Evolutionary conservation across 805 yeast species (phyloP), one percentile per base, ranked within the genome.

Genomic region (Clavispora carvajalis): DNA sequence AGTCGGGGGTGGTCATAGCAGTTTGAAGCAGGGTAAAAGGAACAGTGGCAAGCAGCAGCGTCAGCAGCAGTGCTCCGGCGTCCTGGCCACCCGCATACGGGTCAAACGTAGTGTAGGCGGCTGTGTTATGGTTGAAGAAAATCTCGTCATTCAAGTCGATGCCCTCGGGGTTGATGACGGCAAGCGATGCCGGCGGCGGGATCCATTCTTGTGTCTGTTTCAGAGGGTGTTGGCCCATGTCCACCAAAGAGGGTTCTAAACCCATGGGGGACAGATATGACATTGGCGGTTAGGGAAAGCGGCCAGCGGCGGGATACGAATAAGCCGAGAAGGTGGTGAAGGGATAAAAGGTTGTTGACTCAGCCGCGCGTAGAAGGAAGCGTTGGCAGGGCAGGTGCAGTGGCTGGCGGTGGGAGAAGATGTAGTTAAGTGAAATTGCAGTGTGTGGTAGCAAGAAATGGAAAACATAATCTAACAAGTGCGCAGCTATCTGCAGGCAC

Each of bases 101-200:
- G 34, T 33, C 41, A 21, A 19, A 22, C 15, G 34, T 36, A 22
- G 46, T 18, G 25, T 40, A 25, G 2, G 16, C 37, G 19, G 23
- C 22, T 8, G 31, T 19, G 19, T 28, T 28, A 21, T 24, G 31
- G 40, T 45, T 48, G 46, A 57, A 54, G 39, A 57, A 56, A 8
- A 56, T 45, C 41, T 57, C 61, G 41, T 57, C 61, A 40, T 57
- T 57, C 19, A 57, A 40, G 40, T 52, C 56, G 23, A 56, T 38
- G 17, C 54, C 48, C 35, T 54, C 58, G 13, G 40, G 34, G 39
- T 42, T 41, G 31, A 45, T 38, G 11, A 44, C 34, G 22, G 53
- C 45, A 12, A 46, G 43, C 38, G 46, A 40, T 7, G 52, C 48
- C 1, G 55, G 55, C 4, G 55, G 55, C 30, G 51, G 53, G 34